These are phyloP conservation scores for Penicillium italicum DNA, from an alignment of 2,329 filamentous ascomycete genomes.

Conservation along the genomic window DNA sequence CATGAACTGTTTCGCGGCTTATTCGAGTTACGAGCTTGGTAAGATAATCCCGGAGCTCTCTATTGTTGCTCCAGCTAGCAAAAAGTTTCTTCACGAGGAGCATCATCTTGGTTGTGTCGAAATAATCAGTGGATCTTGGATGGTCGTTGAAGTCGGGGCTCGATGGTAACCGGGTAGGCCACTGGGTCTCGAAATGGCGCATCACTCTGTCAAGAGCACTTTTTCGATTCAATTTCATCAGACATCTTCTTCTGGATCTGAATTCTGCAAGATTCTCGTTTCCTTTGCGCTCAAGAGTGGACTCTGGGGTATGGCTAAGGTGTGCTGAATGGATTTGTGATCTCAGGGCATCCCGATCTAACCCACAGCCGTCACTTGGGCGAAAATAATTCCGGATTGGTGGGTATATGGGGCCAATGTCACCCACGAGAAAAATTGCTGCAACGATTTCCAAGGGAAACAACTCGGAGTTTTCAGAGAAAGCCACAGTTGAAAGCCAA, in stretches of 20 bases:
- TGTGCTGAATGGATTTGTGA: not conserved
- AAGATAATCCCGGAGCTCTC: not conserved
- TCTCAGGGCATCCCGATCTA: not conserved
- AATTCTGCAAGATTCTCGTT: too few relatives aligned
- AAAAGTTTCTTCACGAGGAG: not conserved
- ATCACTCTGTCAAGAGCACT: too few relatives aligned
- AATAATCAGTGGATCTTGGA: not conserved
- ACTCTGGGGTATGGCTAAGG: not conserved
- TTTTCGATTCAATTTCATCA: too few relatives aligned
- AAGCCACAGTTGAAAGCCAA: slow-evolving; percentile 29
- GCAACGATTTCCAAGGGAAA: slow-evolving; percentile 21
- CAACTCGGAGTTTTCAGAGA: slow-evolving; percentile 22
- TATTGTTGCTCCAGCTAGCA: not conserved
- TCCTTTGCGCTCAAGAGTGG: not conserved
- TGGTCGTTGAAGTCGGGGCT: not conserved
- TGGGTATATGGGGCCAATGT: slow-evolving; percentile 10
- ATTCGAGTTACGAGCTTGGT: not conserved
- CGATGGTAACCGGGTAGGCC: not conserved
- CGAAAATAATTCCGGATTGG: not conserved
- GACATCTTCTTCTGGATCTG: too few relatives aligned
- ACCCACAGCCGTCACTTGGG: not conserved
- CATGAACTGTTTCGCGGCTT: too few relatives aligned
- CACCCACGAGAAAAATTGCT: slow-evolving; percentile 13
- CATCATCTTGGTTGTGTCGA: not conserved
- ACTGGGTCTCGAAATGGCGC: not conserved